These are phyloP conservation scores for Colletotrichum acutatum DNA, from an alignment of 2,329 filamentous ascomycete species.

Conservation along the genomic window DNA sequence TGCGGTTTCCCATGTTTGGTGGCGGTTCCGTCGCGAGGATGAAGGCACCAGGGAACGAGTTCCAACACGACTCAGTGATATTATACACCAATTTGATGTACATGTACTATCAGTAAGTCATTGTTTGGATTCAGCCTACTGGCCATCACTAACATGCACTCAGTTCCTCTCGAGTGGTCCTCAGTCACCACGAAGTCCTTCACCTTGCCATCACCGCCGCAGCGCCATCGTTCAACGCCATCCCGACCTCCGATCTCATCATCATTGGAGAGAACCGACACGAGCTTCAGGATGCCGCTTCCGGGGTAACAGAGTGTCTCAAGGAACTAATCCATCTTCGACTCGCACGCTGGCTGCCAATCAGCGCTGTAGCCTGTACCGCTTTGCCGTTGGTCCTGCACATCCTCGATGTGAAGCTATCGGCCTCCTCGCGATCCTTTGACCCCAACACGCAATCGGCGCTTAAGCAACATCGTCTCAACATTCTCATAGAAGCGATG, in stretches of 20 bases:
- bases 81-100: conserved; percentile 60
- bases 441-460: conserved; percentile 47
- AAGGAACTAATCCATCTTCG: conserved; percentile 59
- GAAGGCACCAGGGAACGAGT: conserved; percentile 42
- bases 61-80: conserved; percentile 53
- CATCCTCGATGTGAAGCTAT: conserved; percentile 49
- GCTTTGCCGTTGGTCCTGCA: conserved; percentile 47
- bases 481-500: conserved; percentile 58
- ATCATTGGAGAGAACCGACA: conserved; percentile 53
- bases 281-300: conserved; percentile 57
- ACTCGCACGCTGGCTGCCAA: conserved; percentile 57
- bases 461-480: conserved; percentile 55
- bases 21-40: conserved; percentile 43
- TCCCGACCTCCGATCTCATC: conserved; percentile 44
- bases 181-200: conserved; percentile 59
- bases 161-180: conserved; percentile 54
- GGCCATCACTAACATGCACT: conserved; percentile 17
- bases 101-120: conserved; percentile 62
- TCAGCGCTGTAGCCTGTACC: conserved; percentile 54
- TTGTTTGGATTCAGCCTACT: fast-evolving
- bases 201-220: conserved; percentile 54
- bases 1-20: conserved; percentile 52
- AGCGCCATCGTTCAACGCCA: conserved; percentile 45
- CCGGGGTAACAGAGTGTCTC: conserved; percentile 56
- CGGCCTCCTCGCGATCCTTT: conserved; percentile 36